Percentiles rank a stretch among this genome's conserved stretches.
Evolutionary conservation across 2,329 filamentous ascomycete genomes (phyloP).

Genomic region (Periconia sp.): DNA sequence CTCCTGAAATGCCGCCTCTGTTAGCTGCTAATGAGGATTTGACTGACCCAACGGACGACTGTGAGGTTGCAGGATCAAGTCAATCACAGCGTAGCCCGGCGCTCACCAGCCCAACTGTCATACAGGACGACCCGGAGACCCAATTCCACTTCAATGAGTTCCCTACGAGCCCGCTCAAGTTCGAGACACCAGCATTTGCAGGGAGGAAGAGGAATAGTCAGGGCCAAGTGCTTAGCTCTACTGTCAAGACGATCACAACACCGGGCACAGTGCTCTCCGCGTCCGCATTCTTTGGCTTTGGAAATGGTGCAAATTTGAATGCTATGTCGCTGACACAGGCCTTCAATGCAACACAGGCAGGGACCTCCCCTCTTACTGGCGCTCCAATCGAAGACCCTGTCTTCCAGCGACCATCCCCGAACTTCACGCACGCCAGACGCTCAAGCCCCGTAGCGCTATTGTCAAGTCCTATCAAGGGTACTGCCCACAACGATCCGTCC

Average conservation of each 20-base stretch:
- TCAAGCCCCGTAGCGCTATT: constrained; percentile 45
- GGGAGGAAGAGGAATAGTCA: constrained; percentile 47
- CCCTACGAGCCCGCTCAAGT: constrained; percentile 41
- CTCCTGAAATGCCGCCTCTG: constrained; percentile 19
- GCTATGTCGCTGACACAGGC: constrained; percentile 53
- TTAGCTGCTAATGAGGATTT: constrained; percentile 20
- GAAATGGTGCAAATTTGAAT: constrained; percentile 26
- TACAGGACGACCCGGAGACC: constrained; percentile 30
- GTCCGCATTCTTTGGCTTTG: constrained; percentile 45
- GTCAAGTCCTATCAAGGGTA: constrained; percentile 48
- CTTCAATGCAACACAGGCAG: constrained; percentile 54
- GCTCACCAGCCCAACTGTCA: constrained; percentile 38
- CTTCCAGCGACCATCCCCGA: constrained; percentile 54
- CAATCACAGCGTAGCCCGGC: constrained; percentile 28
- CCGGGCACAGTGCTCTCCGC: constrained; percentile 46
- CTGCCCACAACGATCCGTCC: constrained; percentile 21
- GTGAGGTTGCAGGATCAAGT: constrained; percentile 31
- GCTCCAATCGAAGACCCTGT: constrained; percentile 50
- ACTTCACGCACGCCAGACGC: constrained; percentile 38
- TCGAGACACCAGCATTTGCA: constrained; percentile 51
- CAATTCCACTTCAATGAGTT: constrained; percentile 22
- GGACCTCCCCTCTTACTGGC: constrained; percentile 50
- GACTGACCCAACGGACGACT: constrained; percentile 24
- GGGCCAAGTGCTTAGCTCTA: constrained; percentile 51
- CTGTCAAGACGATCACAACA: constrained; percentile 44